These are phyloP conservation scores for Coleophoma eucalyptorum DNA, from an alignment of 2,329 filamentous ascomycete species.

Conservation along the genomic window DNA sequence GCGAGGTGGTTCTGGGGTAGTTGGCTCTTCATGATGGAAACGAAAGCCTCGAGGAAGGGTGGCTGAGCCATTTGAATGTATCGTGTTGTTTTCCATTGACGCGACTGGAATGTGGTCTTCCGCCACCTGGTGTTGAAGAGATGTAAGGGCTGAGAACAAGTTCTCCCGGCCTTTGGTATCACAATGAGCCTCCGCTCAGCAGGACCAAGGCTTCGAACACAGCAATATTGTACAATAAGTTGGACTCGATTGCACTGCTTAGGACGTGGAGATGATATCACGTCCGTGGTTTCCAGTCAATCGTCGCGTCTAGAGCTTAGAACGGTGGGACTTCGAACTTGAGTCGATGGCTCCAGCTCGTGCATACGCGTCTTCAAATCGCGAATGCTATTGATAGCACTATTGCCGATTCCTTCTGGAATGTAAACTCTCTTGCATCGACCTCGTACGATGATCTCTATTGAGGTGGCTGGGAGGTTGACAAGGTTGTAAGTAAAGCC, in stretches of 20 bases:
- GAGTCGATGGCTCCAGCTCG: not conserved
- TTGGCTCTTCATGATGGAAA: slow-evolving; percentile 20
- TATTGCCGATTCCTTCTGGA: not conserved
- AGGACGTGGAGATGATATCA: not conserved
- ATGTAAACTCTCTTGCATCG: not conserved
- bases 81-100: slow-evolving; percentile 11
- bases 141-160: slow-evolving; percentile 2
- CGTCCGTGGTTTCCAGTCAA: not conserved
- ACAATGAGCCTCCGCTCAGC: not conserved
- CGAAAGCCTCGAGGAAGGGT: slow-evolving; percentile 27
- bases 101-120: slow-evolving; percentile 13
- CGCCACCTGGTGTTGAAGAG: not conserved
- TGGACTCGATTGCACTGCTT: not conserved
- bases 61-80: slow-evolving; percentile 22
- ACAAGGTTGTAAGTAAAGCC: not conserved
- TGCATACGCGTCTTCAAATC: not conserved
- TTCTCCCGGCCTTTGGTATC: not conserved
- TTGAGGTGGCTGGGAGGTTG: not conserved
- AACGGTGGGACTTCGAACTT: not conserved
- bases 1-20: slow-evolving; percentile 22
- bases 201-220: no score
- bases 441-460: no score
- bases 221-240: not conserved
- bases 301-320: no score
- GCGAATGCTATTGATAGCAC: not conserved